phyloP scores from a whole-genome alignment of 306 rosid genomes.

The Inga leiocalycina region DNA sequence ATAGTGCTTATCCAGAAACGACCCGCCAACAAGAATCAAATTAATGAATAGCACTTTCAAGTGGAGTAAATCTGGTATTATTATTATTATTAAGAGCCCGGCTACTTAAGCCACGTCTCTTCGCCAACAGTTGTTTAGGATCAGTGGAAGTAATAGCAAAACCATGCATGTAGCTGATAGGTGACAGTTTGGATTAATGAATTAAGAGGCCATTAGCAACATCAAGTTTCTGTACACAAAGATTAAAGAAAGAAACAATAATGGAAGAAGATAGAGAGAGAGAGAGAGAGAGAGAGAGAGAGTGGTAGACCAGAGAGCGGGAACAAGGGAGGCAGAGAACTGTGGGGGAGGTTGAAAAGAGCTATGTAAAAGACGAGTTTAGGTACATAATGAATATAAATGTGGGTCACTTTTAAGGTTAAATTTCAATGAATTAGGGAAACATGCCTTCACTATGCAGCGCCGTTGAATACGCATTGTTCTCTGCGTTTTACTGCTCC shows the following conservation, averaged over 20 bases:
- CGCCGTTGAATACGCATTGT: conserved; percentile 44
- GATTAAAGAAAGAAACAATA: conserved; percentile 3
- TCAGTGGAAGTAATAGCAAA: background rate
- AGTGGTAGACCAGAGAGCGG: conserved; percentile 40
- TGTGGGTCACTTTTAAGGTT: conserved; percentile 37
- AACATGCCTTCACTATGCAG: conserved; percentile 51
- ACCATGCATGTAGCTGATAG: background rate
- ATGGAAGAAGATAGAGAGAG: background rate
- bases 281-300: background rate
- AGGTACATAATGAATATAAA: background rate
- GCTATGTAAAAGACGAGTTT: conserved; percentile 9
- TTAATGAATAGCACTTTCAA: background rate
- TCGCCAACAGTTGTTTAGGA: background rate
- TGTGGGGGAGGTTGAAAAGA: background rate
- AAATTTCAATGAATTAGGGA: conserved; percentile 31
- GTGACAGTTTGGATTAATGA: background rate
- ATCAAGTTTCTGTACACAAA: conserved; percentile 20
- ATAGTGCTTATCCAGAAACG: background rate
- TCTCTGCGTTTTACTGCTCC: conserved; percentile 38
- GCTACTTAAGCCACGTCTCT: background rate
- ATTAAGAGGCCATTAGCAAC: conserved; percentile 25
- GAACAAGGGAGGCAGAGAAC: conserved; percentile 47
- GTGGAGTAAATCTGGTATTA: background rate
- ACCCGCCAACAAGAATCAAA: background rate
- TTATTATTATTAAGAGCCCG: background rate